Conservation (phyloP, 176 grass and related monocot species). For the Zizania latifolia region DNA sequence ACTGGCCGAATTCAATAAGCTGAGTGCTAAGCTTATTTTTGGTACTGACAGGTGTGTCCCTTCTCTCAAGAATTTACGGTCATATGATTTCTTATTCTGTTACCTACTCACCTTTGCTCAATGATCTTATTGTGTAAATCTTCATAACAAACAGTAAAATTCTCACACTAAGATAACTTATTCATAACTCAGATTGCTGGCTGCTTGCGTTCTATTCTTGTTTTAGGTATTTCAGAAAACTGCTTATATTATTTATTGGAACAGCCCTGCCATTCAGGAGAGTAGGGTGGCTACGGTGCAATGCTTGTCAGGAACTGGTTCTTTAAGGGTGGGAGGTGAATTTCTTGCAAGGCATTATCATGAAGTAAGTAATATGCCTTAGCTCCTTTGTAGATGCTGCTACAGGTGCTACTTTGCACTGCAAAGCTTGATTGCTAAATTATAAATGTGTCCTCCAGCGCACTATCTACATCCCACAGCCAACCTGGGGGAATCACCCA, state of each 20-base stretch:
- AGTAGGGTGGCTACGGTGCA: slow-evolving; percentile 85
- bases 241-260: slow-evolving; percentile 8
- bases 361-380: slow-evolving; percentile 45
- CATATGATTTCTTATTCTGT: neutral
- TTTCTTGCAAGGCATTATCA: slow-evolving; percentile 97
- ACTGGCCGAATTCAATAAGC: slow-evolving; percentile 90
- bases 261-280: slow-evolving; percentile 79
- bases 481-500: slow-evolving; percentile 97
- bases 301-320: slow-evolving; percentile 92
- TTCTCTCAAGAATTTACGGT: neutral
- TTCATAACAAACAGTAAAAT: neutral
- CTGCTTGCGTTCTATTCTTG: neutral
- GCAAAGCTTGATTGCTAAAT: neutral
- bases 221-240: neutral
- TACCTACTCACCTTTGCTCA: neutral
- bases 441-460: slow-evolving; percentile 38
- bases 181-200: neutral
- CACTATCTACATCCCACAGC: slow-evolving; percentile 80
- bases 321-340: slow-evolving; percentile 82
- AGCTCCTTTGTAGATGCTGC: neutral
- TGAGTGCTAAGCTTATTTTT: slow-evolving; percentile 96
- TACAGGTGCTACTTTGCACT: neutral
- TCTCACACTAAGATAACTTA: neutral
- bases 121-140: neutral
- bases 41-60: slow-evolving; percentile 76